Evolutionary conservation across 2,329 filamentous ascomycete genomes (phyloP).

Genomic region (Dothiorella sarmentorum): DNA sequence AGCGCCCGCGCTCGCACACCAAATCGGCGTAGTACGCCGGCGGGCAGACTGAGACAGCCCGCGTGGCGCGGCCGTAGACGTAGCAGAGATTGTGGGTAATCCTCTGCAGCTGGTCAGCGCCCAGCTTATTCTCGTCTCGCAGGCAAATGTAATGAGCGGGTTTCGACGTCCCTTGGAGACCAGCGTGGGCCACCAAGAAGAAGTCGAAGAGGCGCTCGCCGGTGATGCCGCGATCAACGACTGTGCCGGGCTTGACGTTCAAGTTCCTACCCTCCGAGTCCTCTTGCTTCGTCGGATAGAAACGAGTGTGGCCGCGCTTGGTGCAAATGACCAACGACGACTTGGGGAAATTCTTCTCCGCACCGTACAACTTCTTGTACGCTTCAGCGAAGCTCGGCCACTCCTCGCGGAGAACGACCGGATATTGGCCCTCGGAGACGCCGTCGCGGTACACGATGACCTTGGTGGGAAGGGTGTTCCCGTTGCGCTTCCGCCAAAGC

Average conservation of each 20-base stretch:
- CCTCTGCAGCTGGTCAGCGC: slow-evolving; percentile 67
- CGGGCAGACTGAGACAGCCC: slow-evolving; percentile 78
- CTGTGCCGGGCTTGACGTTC: slow-evolving; percentile 70
- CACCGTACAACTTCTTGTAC: slow-evolving; percentile 57
- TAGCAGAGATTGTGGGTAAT: slow-evolving; percentile 80
- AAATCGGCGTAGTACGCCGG: slow-evolving; percentile 88
- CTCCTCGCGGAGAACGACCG: slow-evolving; percentile 63
- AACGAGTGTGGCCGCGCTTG: slow-evolving; percentile 83
- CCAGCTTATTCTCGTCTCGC: slow-evolving; percentile 40
- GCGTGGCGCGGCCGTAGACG: slow-evolving; percentile 76
- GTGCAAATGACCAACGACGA: slow-evolving; percentile 70
- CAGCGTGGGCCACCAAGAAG: slow-evolving; percentile 75
- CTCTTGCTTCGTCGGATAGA: slow-evolving; percentile 62
- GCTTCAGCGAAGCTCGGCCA: slow-evolving; percentile 63
- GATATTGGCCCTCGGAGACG: slow-evolving; percentile 80
- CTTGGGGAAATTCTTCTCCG: slow-evolving; percentile 25
- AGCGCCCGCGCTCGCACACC: slow-evolving; percentile 70
- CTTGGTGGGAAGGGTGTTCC: slow-evolving; percentile 59
- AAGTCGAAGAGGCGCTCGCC: slow-evolving; percentile 66
- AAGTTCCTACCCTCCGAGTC: slow-evolving; percentile 45
- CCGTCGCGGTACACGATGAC: slow-evolving; percentile 85
- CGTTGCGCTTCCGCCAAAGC: slow-evolving; percentile 60
- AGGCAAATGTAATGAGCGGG: slow-evolving; percentile 75
- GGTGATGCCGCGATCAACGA: slow-evolving; percentile 81
- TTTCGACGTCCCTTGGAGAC: slow-evolving; percentile 75